Base-by-base conservation (phyloP, 1,284 basidiomycete genomes). In the Sporisorium reilianum region DNA sequence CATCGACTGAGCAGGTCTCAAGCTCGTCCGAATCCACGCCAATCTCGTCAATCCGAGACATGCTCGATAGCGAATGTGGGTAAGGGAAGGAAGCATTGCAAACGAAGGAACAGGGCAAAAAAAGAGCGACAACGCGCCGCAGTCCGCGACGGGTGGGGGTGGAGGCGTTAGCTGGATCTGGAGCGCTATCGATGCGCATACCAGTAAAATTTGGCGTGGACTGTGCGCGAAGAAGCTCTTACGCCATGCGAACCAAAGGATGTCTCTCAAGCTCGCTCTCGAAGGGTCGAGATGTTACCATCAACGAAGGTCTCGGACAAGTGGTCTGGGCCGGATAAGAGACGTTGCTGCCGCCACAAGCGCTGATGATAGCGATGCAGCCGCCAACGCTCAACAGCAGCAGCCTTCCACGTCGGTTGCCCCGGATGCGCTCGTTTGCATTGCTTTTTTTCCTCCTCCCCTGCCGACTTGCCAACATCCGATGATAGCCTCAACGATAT, bases 111-210 rank as follows among this genome's bases (percentile, higher is more conserved):
- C 2, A 45, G 42, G n/a, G n/a, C n/a, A n/a, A 12, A 12, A 45
- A 34, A 34, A 34, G 12, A 34, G 32, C 14, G 32, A 12, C 14
- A 34, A 11, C 8, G 36, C 16, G 16, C 14, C 38, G 38, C 38
- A 41, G 38, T 41, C 38, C 28, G 46, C 46, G 23, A 23, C 10
- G 44, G 32, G 49, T 52, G 49, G 41, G 57, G 40, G 49, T 52
- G 57, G 46, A 48, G 46, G 46, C 26, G 46, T 22, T 5, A 30
- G n/a, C 4, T 16, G 14, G 26, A 30, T 30, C 16, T 48, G 20
- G 26, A 48, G 44, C 45, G 59, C 59, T 49, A 61, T 61, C 59
- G 59, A 61, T 61, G 23, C 59, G 36, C 45, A 14, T 36, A 62
- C 20, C 10, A 49, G 50, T 20, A 54, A 28, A 48, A 20, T 46